Evolutionary conservation across 345 rosid genomes (phyloP).

Genomic region (Eucalyptus guilfoylei): DNA sequence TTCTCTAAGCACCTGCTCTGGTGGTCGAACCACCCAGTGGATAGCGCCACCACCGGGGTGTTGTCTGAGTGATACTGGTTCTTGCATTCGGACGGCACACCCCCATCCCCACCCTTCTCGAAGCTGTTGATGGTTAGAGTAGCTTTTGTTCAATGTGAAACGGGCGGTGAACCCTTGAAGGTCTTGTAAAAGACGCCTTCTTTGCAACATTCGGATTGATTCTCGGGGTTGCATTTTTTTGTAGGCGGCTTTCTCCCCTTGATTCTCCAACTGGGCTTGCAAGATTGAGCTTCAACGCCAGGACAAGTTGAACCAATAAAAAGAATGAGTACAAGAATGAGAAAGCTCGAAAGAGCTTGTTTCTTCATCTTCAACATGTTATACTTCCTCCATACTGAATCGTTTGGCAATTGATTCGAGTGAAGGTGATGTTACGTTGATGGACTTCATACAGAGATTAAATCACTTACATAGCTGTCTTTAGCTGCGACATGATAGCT

Average conservation of each 20-base stretch:
- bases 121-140: background rate
- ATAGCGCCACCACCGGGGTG: background rate
- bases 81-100: background rate
- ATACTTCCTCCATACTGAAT: background rate
- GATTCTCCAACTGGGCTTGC: constrained; percentile 3
- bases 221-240: background rate
- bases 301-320: background rate
- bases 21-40: background rate
- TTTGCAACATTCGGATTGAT: background rate
- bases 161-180: background rate
- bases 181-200: background rate
- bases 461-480: background rate
- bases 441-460: background rate
- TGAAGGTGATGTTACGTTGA: background rate
- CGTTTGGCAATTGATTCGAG: background rate
- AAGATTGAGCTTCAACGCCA: background rate
- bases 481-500: background rate
- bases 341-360: background rate
- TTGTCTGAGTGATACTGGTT: background rate
- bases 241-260: background rate
- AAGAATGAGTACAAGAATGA: background rate
- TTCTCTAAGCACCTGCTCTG: background rate
- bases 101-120: background rate
- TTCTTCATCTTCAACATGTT: background rate
- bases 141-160: background rate